Conservation (phyloP, 148 eudicot species). For the Chenopodium formosanum region DNA sequence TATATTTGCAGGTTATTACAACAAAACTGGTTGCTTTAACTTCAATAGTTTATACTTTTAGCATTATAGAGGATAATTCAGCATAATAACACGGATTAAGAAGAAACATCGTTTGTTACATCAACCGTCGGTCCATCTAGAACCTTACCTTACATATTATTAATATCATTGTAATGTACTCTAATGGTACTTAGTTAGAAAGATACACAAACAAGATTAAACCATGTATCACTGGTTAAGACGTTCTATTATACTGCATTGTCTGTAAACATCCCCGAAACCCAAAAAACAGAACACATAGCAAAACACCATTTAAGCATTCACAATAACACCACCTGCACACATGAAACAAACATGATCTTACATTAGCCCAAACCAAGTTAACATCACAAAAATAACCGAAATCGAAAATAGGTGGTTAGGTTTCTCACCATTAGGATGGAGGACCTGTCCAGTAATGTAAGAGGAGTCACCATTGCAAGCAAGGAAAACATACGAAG, state of each 20-base stretch:
- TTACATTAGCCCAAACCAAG: background rate
- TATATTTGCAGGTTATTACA: background rate
- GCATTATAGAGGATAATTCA: background rate
- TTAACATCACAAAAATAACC: background rate
- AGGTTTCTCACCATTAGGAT: slow-evolving; percentile 58
- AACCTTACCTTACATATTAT: background rate
- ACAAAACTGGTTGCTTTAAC: background rate
- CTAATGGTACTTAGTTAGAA: background rate
- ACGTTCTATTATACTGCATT: background rate
- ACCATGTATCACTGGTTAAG: background rate
- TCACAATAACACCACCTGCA: slow-evolving; percentile 26
- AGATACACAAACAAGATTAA: background rate
- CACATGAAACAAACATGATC: background rate
- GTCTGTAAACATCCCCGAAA: background rate
- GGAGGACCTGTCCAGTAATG: slow-evolving; percentile 70
- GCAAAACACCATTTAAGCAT: slow-evolving; percentile 12
- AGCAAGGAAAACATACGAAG: slow-evolving; percentile 73
- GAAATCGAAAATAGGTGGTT: background rate
- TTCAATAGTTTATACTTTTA: background rate
- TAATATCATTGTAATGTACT: background rate
- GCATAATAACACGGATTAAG: background rate
- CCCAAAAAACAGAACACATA: background rate
- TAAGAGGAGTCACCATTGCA: slow-evolving; percentile 65
- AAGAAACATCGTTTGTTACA: background rate
- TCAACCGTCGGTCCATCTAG: background rate